Conservation (phyloP, 2,329 filamentous ascomycete species). For the Stenocarpella maydis region DNA sequence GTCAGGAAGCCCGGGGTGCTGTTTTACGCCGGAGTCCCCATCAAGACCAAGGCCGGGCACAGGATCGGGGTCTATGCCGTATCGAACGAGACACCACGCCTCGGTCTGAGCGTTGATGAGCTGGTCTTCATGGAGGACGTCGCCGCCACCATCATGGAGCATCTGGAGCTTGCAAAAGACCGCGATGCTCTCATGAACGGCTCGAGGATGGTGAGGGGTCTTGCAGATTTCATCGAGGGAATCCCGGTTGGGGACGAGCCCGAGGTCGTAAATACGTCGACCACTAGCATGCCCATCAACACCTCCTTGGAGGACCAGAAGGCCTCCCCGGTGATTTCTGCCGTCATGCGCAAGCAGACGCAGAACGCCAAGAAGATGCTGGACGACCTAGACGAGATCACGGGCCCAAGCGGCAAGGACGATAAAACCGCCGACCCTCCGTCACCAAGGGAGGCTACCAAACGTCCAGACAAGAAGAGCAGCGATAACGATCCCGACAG, state of each 20-base stretch:
- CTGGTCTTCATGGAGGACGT: slow-evolving; percentile 40
- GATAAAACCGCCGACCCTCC: neutral
- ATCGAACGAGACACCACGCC: slow-evolving; percentile 5
- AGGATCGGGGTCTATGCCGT: slow-evolving; percentile 30
- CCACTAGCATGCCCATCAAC: neutral
- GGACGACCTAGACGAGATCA: slow-evolving; percentile 25
- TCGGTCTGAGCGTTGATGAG: slow-evolving; percentile 34
- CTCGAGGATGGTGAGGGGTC: slow-evolving; percentile 38
- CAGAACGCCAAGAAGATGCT: slow-evolving; percentile 29
- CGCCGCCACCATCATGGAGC: slow-evolving; percentile 40
- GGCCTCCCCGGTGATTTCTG: slow-evolving; percentile 18
- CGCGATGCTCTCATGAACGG: slow-evolving; percentile 38
- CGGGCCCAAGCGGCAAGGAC: neutral
- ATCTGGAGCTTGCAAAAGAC: slow-evolving; percentile 40
- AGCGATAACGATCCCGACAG: slow-evolving; percentile 11
- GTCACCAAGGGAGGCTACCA: neutral
- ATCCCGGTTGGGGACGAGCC: slow-evolving; percentile 9
- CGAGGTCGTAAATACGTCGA: neutral
- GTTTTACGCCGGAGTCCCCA: slow-evolving; percentile 31
- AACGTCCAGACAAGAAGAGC: neutral
- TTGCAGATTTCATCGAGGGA: slow-evolving; percentile 39
- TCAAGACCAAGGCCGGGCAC: slow-evolving; percentile 28
- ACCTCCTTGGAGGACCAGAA: slow-evolving; percentile 16
- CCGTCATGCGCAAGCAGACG: slow-evolving; percentile 29
- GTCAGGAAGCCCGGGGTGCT: slow-evolving; percentile 1